phyloP scores from a whole-genome alignment of 768 basidiomycete species.

The Boletus vinaceobasis region DNA sequence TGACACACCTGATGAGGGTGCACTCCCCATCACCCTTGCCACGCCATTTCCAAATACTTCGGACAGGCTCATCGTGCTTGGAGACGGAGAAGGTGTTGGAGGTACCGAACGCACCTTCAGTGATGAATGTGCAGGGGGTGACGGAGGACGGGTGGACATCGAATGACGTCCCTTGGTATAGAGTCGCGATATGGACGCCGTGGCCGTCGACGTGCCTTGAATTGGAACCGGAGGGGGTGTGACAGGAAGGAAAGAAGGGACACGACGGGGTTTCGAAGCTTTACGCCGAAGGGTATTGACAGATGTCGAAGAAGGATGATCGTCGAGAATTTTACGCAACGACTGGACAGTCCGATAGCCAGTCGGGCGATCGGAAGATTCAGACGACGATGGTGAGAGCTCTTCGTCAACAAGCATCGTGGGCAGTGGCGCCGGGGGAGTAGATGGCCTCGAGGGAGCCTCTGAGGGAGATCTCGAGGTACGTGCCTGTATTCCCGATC shows the following conservation, averaged over 20 bases:
- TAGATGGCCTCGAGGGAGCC: slow-evolving; percentile 26
- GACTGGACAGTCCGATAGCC: slow-evolving; percentile 64
- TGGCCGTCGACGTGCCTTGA: slow-evolving; percentile 68
- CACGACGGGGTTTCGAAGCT: slow-evolving; percentile 9
- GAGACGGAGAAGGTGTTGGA: slow-evolving; percentile 36
- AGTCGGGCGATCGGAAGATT: slow-evolving; percentile 47
- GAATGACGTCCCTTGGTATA: slow-evolving; percentile 61
- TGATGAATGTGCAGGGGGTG: slow-evolving; percentile 54
- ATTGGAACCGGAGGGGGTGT: slow-evolving; percentile 49
- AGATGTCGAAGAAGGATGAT: slow-evolving; percentile 37
- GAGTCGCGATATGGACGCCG: slow-evolving; percentile 74
- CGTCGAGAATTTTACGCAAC: slow-evolving; percentile 67
- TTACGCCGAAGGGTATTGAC: slow-evolving; percentile 15
- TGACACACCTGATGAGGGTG: slow-evolving; percentile 48
- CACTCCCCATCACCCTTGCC: slow-evolving; percentile 33
- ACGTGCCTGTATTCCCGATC: slow-evolving; percentile 5
- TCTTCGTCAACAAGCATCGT: slow-evolving; percentile 63
- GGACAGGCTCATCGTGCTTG: slow-evolving; percentile 24
- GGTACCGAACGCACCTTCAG: slow-evolving; percentile 39
- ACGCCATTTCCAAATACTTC: slow-evolving; percentile 29
- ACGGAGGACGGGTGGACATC: slow-evolving; percentile 60
- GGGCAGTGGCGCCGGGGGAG: slow-evolving; percentile 28
- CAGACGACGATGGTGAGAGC: slow-evolving; percentile 46
- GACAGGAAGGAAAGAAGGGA: slow-evolving; percentile 34
- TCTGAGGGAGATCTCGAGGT: slow-evolving; percentile 27